Conservation (phyloP, 129 eudicot species). For the Tagetes erecta region DNA sequence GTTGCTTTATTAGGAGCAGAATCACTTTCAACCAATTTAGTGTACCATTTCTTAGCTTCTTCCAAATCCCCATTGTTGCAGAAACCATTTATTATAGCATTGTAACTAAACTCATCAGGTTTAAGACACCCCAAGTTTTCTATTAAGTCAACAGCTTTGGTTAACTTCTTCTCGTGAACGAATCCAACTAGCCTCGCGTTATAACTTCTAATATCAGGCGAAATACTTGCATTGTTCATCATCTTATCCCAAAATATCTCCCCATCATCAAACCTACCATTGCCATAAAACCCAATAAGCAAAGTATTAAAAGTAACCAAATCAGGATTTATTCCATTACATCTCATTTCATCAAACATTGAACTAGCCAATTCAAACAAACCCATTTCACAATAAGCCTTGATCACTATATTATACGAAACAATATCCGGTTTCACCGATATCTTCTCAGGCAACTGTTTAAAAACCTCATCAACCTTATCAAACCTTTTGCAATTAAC, state of each 20-base stretch:
- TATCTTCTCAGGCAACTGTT: slow-evolving; percentile 41
- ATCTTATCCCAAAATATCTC: slow-evolving; percentile 50
- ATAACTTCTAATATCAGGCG: slow-evolving; percentile 48
- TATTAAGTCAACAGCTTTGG: slow-evolving; percentile 46
- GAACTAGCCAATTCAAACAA: slow-evolving; percentile 34
- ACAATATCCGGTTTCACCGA: slow-evolving; percentile 37
- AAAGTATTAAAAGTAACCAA: slow-evolving; percentile 47
- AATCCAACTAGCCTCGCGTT: slow-evolving; percentile 50
- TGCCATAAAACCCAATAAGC: slow-evolving; percentile 36
- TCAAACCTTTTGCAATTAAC: slow-evolving; percentile 41
- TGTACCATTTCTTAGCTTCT: slow-evolving; percentile 50
- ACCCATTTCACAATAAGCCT: slow-evolving; percentile 51
- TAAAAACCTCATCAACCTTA: slow-evolving; percentile 31
- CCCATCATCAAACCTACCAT: slow-evolving; percentile 41
- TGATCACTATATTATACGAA: slow-evolving; percentile 50
- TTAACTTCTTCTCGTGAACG: slow-evolving; percentile 29
- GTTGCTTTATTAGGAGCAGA: slow-evolving; percentile 39
- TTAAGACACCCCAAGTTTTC: slow-evolving; percentile 33
- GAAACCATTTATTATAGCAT: slow-evolving; percentile 49
- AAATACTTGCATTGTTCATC: slow-evolving; percentile 26
- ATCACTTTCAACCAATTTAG: slow-evolving; percentile 31
- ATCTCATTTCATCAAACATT: slow-evolving; percentile 42
- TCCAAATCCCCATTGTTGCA: slow-evolving; percentile 36
- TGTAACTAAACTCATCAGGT: slow-evolving; percentile 47
- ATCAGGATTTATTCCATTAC: slow-evolving; percentile 43